Base-by-base conservation (phyloP, 2,329 filamentous ascomycete species). In the Hirsutella rhossiliensis region DNA sequence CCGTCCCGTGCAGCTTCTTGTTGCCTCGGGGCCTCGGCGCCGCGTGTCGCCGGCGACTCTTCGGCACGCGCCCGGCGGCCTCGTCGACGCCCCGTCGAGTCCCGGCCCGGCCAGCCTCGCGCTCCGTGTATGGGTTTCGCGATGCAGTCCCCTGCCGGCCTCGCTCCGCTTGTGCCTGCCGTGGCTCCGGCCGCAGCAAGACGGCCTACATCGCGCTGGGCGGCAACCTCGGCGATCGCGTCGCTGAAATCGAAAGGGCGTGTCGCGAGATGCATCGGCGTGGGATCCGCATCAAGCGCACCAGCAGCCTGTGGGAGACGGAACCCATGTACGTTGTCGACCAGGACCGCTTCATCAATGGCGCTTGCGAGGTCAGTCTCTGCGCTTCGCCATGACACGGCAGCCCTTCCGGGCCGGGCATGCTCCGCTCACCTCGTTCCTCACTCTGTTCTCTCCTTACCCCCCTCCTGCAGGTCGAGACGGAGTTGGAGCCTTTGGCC, bases 251-350 rank as follows among this genome's bases (percentile, higher is more conserved):
- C 51, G 88, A 96, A 62, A 72, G 75, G 54, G 90, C 92, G 1
- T 89, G 88, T 60, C 71, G 70, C 38, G 76, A 84, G 58, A 87
- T 98, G 78, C 78, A 85, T 50, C 67, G 71, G 38, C 71, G 77
- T 19, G 80, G 79, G 30, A 87, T 97, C 57, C 76, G 66, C 43
- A 75, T 98, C 34, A 73, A 78, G 55, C 74, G 82, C 54, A 95
- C 90, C 0, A 97, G 90, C 61, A 83, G 80, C 48, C 70, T 98
- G 3, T 98, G 92, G 76, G 88, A 97, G 67, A 98, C 90, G 4
- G 80, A 87, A 54, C 87, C 92, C 19, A 98, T 98, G 92, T 98
- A 98, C 63, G 84, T 96, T 50, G 68, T 84, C 49, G 84, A 96
- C 50, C 92, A 98, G 62, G 80, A 81, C 49, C 76, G 78, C 28